Evolutionary conservation across 2,329 filamentous ascomycete genomes (phyloP).

Genomic region (Botrytis cinerea): DNA sequence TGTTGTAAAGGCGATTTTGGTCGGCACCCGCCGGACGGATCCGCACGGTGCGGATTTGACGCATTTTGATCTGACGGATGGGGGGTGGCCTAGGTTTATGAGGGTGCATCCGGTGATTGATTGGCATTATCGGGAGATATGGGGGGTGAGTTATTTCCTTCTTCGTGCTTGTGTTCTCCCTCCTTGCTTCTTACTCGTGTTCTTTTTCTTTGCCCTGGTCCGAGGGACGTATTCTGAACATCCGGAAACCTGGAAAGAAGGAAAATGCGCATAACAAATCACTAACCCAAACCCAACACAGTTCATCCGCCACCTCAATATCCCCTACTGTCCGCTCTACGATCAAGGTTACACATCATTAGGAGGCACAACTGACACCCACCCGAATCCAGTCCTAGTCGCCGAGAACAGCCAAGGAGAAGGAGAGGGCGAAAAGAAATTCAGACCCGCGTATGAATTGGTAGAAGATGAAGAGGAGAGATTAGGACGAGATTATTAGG

Average conservation of each 20-base stretch:
- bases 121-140: slow-evolving; percentile 95
- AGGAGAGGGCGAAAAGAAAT: slow-evolving; percentile 47
- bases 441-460: slow-evolving; percentile 75
- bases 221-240: too few relatives aligned
- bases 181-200: too few relatives aligned
- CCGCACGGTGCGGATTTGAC: slow-evolving; percentile 79
- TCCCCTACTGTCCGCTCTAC: slow-evolving; percentile 86
- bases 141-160: slow-evolving; percentile 66
- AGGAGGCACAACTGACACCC: slow-evolving; percentile 86
- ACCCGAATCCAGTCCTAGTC: slow-evolving; percentile 78
- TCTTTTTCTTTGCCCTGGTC: too few relatives aligned
- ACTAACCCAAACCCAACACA: slow-evolving; percentile 41
- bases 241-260: too few relatives aligned
- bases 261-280: background rate
- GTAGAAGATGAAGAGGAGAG: slow-evolving; percentile 76
- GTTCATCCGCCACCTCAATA: slow-evolving; percentile 77
- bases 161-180: background rate
- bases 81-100: slow-evolving; percentile 90
- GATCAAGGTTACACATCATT: slow-evolving; percentile 88
- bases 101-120: slow-evolving; percentile 94
- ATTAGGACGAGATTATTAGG: slow-evolving; percentile 65
- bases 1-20: slow-evolving; percentile 74
- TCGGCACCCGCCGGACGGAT: slow-evolving; percentile 87
- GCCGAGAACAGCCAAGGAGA: slow-evolving; percentile 36
- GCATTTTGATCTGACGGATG: slow-evolving; percentile 85